Base-by-base conservation (phyloP, 352 stramenopile species). In the Pythium volutum region DNA sequence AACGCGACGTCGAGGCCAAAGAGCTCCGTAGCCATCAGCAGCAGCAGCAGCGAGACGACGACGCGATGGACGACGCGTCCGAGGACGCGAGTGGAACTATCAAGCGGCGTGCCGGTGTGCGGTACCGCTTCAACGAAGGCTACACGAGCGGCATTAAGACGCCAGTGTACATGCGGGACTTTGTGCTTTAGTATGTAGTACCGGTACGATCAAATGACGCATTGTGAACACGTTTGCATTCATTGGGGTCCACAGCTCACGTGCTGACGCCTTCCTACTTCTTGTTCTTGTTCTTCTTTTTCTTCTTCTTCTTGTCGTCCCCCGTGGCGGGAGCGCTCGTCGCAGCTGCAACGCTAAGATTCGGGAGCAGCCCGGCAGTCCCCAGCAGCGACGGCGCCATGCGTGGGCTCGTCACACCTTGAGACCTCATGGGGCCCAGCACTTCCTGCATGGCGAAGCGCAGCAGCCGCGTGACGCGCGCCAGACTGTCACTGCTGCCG, bases 121-220 rank as follows among this genome's bases (percentile, higher is more conserved):
- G 79, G 27, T 97, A 90, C 73, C 91, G 93, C 64, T 96, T 91
- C 58, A 94, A 97, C 52, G 86, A 97, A 75, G 89, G 89, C 39
- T 95, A 93, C 71, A 96, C 85, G 26, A 89, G 87, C 66, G 88
- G 88, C 64, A 95, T 97, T 57, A 93, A 93, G 70, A 91, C 87
- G 60, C 68, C 78, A 22, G 89, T 97, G 55, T 87, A 84, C 67
- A 79, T 97, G 65, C 75, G 81, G 52, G 89, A 97, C 67, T 86
- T 96, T 54, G 69, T 96, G 72, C 85, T 67, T 23, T 59, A 51
- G 4, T 16, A n/a, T n/a, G n/a, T n/a, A n/a, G n/a, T n/a, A n/a
- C n/a, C n/a, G n/a, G n/a, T n/a, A n/a, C n/a, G n/a, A n/a, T n/a
- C n/a, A n/a, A n/a, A n/a, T n/a, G n/a, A n/a, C n/a, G n/a, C n/a